Percentiles rank a stretch among this genome's conserved stretches.
phyloP scores from a whole-genome alignment of 495 filamentous ascomycete species.

The Xylaria palmicola region DNA sequence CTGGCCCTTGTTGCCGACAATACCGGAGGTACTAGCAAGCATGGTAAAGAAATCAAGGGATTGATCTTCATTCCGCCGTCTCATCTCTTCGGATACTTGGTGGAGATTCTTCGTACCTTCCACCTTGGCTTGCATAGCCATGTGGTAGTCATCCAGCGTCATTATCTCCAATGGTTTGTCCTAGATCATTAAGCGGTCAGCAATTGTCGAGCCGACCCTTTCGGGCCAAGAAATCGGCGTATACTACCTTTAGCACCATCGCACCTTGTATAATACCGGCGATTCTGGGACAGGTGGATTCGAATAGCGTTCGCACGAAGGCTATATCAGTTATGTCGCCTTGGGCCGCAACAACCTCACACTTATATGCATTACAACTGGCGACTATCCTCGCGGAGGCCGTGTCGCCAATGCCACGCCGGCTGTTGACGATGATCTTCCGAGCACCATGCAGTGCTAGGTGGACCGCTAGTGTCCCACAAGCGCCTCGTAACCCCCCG shows the following conservation, averaged over 20 bases:
- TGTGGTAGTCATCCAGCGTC: constrained; percentile 40
- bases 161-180: constrained; percentile 26
- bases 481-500: not conserved
- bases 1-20: constrained; percentile 33
- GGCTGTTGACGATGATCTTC: not conserved
- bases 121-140: constrained; percentile 47
- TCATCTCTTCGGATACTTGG: no score
- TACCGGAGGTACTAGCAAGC: constrained; percentile 27
- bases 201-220: not conserved
- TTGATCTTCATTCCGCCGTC: constrained; percentile 24
- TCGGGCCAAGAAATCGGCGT: constrained; percentile 31
- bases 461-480: not conserved
- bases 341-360: constrained; percentile 22
- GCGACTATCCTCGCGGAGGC: not conserved
- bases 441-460: not conserved
- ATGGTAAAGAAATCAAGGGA: constrained; percentile 34
- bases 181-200: not conserved
- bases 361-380: not conserved
- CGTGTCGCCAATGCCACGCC: not conserved
- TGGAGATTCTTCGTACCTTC: constrained; percentile 38
- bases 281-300: constrained; percentile 23
- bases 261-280: constrained; percentile 36
- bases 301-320: constrained; percentile 18
- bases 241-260: constrained; percentile 33
- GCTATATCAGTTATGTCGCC: constrained; percentile 34